These are phyloP conservation scores for Rossbeevera mucosa DNA, from an alignment of 768 basidiomycete genomes.

Conservation along the genomic window DNA sequence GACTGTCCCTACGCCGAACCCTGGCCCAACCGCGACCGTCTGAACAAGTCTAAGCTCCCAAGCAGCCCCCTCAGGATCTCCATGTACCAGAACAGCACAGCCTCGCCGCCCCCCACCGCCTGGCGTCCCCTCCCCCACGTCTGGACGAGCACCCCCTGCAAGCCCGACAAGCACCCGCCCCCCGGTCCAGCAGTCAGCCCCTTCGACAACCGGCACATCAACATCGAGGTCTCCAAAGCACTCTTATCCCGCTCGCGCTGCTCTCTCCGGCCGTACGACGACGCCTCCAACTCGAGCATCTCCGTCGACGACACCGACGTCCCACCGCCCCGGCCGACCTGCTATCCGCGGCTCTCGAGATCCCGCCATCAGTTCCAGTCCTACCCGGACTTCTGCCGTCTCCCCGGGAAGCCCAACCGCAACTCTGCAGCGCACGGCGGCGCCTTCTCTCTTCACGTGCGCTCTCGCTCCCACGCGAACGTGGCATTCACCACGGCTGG, in stretches of 20 bases:
- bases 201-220: not conserved
- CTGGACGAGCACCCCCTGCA: slow-evolving; percentile 26
- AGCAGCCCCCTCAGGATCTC: slow-evolving; percentile 24
- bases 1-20: slow-evolving; percentile 23
- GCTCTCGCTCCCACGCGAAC: slow-evolving; percentile 10
- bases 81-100: slow-evolving; percentile 1
- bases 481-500: not conserved
- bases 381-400: slow-evolving; percentile 7
- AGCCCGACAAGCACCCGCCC: not conserved
- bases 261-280: slow-evolving; percentile 16
- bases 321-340: not conserved
- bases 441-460: slow-evolving; percentile 13
- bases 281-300: not conserved
- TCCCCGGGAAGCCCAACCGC: not conserved
- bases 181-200: not conserved
- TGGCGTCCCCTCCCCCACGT: slow-evolving; percentile 15
- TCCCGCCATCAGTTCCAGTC: not conserved
- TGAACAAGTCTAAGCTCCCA: slow-evolving; percentile 6
- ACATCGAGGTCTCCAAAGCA: slow-evolving; percentile 11
- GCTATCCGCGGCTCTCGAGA: not conserved
- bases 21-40: slow-evolving; percentile 17
- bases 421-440: slow-evolving; percentile 11
- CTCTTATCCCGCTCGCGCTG: slow-evolving; percentile 18
- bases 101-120: slow-evolving; percentile 8
- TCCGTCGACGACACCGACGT: not conserved